Base-by-base conservation (phyloP, 1,139 yeast genomes). In the Suhomyces guaymorum region DNA sequence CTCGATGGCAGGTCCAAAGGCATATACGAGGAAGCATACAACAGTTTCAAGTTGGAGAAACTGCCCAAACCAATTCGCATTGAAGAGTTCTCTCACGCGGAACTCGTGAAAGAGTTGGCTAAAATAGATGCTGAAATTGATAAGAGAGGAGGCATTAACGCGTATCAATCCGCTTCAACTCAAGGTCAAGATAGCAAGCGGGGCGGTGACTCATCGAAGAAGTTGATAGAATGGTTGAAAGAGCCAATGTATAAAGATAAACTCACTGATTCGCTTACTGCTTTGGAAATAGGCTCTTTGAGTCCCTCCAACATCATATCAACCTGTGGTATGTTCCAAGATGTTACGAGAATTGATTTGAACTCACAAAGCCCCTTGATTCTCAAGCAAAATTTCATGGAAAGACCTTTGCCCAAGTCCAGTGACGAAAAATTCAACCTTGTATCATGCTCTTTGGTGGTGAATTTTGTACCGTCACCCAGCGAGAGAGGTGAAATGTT, bases 191-290 rank as follows among this genome's bases (percentile, higher is more conserved):
- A 78, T 40, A 59, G 61, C 1, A 71, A 72, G 30, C 61, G 97
- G 43, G 97, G 97, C 0, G 96, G 96, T 2, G 97, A 90, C 56
- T 86, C 96, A 0, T 88, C 96, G 1, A 85, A 82, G 47, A 64
- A 76, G 41, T 60, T 88, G 28, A 69, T 86, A 3, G 73, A 76
- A 38, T 89, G 96, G 96, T 56, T 87, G 11, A 60, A 39, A 45
- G 32, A 41, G 2, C 42, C 41, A 3, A 22, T 33, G 5, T 46
- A 56, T 28, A 30, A 32, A 4, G 28, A 30, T 4, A 56, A 26
- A 51, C 16, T 33, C 10, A 35, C 34, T 8, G 38, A 51, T 7
- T 48, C 46, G 15, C 26, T 30, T 8, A 57, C 45, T 13, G 85
- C 95, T 0, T 65, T 90, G 24, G 97, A 90, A 57, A 81, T 90